These are phyloP conservation scores for Oxytropis ochrocephala DNA, from an alignment of 306 rosid genomes.

Conservation along the genomic window DNA sequence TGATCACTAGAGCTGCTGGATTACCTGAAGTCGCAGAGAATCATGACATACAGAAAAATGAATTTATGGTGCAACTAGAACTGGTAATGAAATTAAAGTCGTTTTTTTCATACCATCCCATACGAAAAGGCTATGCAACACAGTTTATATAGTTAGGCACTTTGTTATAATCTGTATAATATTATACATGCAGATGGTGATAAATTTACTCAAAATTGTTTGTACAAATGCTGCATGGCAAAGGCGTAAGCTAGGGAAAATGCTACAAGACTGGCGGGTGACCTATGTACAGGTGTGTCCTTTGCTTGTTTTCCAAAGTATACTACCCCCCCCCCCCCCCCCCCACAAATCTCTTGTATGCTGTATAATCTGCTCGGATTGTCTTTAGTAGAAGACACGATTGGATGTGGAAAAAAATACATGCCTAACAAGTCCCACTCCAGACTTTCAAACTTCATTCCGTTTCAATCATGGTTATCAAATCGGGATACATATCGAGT, in stretches of 20 bases:
- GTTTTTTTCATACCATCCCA: slow-evolving; percentile 12
- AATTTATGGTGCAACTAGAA: slow-evolving; percentile 66
- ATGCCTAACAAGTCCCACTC: not conserved
- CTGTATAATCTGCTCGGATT: not conserved
- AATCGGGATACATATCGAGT: too few relatives aligned
- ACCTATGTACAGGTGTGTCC: slow-evolving; percentile 69
- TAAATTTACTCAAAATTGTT: slow-evolving; percentile 68
- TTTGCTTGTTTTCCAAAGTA: slow-evolving; percentile 2
- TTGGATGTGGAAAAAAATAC: not conserved
- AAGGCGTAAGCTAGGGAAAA: slow-evolving; percentile 97
- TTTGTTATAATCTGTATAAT: slow-evolving; percentile 26
- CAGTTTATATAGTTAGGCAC: not conserved
- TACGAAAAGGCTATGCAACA: not conserved
- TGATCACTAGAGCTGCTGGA: slow-evolving; percentile 73
- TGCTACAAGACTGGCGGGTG: slow-evolving; percentile 94
- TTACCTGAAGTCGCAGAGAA: slow-evolving; percentile 61
- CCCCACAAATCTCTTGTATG: not conserved
- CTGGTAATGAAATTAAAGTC: slow-evolving; percentile 51
- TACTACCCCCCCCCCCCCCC: not conserved
- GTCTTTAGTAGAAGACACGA: not conserved
- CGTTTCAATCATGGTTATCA: too few relatives aligned
- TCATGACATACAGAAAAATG: slow-evolving; percentile 72
- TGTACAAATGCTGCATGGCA: slow-evolving; percentile 97
- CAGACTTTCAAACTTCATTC: not conserved
- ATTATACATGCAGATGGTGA: slow-evolving; percentile 59